Conservation (phyloP, 306 rosid genomes). For the Trichosanthes cucumerina region DNA sequence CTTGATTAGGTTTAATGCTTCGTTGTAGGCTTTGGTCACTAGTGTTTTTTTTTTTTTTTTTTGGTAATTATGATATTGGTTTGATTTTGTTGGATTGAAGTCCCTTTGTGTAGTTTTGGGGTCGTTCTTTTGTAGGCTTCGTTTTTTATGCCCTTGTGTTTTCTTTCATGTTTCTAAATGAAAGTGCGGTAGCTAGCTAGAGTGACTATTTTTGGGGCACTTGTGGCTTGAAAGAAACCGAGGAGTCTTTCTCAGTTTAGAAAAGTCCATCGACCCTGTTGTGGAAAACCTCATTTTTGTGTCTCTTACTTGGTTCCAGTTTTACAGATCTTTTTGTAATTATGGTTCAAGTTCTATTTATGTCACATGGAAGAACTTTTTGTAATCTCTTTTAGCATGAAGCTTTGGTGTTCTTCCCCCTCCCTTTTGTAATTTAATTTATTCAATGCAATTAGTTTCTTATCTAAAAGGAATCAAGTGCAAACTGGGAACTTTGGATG, state of each 20-base stretch:
- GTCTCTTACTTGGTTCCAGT: neutral
- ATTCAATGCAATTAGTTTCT: neutral
- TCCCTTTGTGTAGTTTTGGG: no score
- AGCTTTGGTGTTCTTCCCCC: neutral
- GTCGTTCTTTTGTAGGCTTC: no score
- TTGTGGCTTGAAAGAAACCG: neutral
- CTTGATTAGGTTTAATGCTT: no score
- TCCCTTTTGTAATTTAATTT: neutral
- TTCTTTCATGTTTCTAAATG: no score
- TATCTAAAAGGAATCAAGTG: neutral
- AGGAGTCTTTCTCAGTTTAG: neutral
- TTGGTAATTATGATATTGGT: no score
- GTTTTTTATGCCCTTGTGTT: no score
- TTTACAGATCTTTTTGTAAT: neutral
- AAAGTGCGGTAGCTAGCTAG: no score
- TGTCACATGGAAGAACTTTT: neutral
- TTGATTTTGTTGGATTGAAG: no score
- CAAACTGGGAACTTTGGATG: neutral
- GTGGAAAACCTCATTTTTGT: neutral
- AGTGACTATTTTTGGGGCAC: no score
- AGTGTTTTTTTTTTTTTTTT: no score
- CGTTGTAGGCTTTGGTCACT: no score
- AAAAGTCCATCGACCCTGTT: neutral
- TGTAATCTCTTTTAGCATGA: neutral
- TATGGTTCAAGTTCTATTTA: neutral